phyloP scores from a whole-genome alignment of 768 basidiomycete species.

The Coprinopsis marcescibilis region DNA sequence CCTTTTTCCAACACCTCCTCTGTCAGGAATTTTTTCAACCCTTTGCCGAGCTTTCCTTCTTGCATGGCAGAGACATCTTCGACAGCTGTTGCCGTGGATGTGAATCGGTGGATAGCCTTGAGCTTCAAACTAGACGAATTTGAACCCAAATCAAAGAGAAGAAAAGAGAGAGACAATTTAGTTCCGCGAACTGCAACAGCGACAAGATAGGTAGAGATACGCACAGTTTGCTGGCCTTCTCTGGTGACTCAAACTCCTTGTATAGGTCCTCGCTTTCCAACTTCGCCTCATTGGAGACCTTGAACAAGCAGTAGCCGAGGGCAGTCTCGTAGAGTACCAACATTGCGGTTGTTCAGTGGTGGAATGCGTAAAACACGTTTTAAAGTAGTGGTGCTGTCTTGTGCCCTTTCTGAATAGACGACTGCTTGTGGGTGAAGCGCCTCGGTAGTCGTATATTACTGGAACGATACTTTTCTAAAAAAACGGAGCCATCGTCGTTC shows the following conservation, averaged over 20 bases:
- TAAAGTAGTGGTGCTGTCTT: too few relatives aligned
- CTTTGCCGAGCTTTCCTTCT: constrained; percentile 88
- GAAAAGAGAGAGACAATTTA: constrained; percentile 10
- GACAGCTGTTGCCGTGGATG: constrained; percentile 92
- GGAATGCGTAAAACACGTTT: not conserved
- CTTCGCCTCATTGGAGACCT: constrained; percentile 85
- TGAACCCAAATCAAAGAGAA: not conserved
- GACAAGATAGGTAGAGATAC: too few relatives aligned
- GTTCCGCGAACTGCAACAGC: not conserved
- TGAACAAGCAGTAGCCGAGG: constrained; percentile 97
- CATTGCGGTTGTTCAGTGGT: constrained; percentile 41
- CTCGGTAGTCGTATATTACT: too few relatives aligned
- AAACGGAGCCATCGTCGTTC: too few relatives aligned
- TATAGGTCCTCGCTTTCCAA: constrained; percentile 80
- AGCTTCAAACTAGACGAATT: constrained; percentile 74
- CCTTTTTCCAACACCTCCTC: constrained; percentile 84
- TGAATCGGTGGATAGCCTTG: constrained; percentile 93
- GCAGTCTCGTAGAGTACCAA: constrained; percentile 95
- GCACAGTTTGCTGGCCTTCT: constrained; percentile 88
- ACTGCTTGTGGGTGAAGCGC: too few relatives aligned
- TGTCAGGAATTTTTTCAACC: constrained; percentile 88
- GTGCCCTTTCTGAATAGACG: too few relatives aligned
- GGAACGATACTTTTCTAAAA: too few relatives aligned
- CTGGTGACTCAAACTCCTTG: constrained; percentile 91
- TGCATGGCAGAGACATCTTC: constrained; percentile 94